Conservation (phyloP, 1,284 basidiomycete genomes). For the Tylopilus sp. region DNA sequence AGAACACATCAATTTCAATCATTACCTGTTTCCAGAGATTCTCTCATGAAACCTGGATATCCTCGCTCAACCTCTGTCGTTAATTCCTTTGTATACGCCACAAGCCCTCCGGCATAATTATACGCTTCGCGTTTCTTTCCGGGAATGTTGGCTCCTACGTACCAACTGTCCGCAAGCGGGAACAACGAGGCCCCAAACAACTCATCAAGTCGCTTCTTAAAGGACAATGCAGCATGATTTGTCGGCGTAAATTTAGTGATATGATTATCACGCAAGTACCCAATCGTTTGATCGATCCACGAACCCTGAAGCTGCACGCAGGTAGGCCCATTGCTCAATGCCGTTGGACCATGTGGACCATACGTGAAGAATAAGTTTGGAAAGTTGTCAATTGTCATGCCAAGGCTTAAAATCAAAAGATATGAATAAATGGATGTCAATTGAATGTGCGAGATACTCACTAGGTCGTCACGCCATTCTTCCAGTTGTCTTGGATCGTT, state of each 20-base stretch:
- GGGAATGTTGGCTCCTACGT: conserved; percentile 22
- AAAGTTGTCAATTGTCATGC: conserved; percentile 25
- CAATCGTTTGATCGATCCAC: conserved; percentile 21
- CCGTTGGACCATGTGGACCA: conserved; percentile 26
- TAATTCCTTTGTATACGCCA: conserved; percentile 12
- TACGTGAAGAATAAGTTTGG: conserved; percentile 24
- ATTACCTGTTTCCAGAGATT: neutral
- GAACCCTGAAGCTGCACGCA: conserved; percentile 19
- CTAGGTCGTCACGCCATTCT: conserved; percentile 25
- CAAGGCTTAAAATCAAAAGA: conserved; percentile 8
- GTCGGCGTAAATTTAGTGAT: conserved; percentile 31
- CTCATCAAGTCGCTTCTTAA: conserved; percentile 23
- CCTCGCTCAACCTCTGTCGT: conserved; percentile 16
- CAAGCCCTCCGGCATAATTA: conserved; percentile 15
- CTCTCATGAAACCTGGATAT: conserved; percentile 23
- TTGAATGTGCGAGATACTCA: conserved; percentile 7
- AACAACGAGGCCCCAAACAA: conserved; percentile 8
- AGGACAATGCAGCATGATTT: conserved; percentile 1
- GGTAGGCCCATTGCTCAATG: conserved; percentile 19
- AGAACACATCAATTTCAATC: too few species aligned
- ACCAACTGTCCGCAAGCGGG: conserved; percentile 14
- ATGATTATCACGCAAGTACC: conserved; percentile 14
- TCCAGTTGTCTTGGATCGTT: conserved; percentile 28
- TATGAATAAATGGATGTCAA: too few species aligned
- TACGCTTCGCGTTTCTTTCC: conserved; percentile 24